A percentile compares a stretch with the other conserved stretches of the same genome.
Conservation (phyloP, 2,329 filamentous ascomycete genomes). For the Aureobasidium sp. region DNA sequence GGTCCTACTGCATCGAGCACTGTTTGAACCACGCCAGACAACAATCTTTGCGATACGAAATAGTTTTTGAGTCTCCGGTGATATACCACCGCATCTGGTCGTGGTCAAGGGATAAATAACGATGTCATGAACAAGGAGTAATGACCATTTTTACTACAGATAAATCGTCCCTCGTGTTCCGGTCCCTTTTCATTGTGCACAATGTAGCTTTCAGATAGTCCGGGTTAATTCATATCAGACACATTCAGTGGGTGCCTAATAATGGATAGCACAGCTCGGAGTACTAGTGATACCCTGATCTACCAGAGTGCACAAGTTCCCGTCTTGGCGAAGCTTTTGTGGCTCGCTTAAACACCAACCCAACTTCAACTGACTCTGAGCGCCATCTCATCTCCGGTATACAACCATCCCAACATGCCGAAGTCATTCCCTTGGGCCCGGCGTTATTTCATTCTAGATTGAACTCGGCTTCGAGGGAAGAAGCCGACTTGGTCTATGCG, state of each 20-base stretch:
- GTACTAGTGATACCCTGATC: too few relatives aligned
- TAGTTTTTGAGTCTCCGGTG: neutral
- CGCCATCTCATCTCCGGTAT: neutral
- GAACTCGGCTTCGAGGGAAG: too few relatives aligned
- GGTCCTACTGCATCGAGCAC: neutral
- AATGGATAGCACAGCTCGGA: neutral
- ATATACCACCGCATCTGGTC: neutral
- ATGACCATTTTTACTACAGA: neutral
- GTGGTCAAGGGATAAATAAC: too few relatives aligned
- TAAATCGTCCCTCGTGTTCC: neutral
- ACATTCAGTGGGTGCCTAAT: neutral
- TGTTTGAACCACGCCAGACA: neutral
- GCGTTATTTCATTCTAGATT: too few relatives aligned
- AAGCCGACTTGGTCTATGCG: too few relatives aligned
- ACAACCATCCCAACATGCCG: neutral
- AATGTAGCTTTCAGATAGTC: too few relatives aligned
- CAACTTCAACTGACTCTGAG: neutral
- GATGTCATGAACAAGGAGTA: neutral
- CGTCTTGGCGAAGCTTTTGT: neutral
- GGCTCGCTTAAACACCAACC: neutral
- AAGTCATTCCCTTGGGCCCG: neutral
- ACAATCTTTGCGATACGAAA: neutral
- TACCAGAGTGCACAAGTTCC: neutral
- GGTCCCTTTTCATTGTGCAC: too few relatives aligned
- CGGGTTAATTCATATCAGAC: too few relatives aligned